phyloP scores from a whole-genome alignment of 2,329 filamentous ascomycete genomes.

The Fusarium miscanthi region DNA sequence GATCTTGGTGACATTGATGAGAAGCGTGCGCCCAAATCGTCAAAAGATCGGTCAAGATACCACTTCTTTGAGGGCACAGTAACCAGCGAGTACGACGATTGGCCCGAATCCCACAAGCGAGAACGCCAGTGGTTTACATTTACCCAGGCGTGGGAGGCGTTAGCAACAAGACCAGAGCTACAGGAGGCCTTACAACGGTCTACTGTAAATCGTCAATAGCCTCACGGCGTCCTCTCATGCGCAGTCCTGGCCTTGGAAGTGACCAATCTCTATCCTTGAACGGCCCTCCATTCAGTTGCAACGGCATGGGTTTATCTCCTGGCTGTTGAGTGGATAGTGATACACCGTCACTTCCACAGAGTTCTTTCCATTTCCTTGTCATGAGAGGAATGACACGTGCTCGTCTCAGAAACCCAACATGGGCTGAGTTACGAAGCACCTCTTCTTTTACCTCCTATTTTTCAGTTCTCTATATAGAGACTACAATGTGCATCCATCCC shows the following conservation, averaged over 20 bases:
- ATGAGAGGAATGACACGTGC: constrained; percentile 28
- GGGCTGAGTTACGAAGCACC: background rate
- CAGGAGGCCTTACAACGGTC: constrained; percentile 87
- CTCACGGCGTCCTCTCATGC: constrained; percentile 9
- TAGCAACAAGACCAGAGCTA: constrained; percentile 85
- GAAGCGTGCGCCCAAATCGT: constrained; percentile 80
- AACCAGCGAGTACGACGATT: constrained; percentile 82
- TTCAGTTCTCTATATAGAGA: constrained; percentile 34
- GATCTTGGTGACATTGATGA: constrained; percentile 90
- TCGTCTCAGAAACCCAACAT: constrained; percentile 2
- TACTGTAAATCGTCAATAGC: constrained; percentile 66
- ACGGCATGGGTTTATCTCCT: background rate
- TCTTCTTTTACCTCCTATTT: constrained; percentile 19
- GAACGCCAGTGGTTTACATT: constrained; percentile 92
- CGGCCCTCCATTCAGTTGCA: background rate
- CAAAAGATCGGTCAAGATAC: constrained; percentile 73
- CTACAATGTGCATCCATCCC: constrained; percentile 41
- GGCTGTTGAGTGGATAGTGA: background rate
- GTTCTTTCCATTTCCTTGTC: background rate
- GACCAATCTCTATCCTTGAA: background rate
- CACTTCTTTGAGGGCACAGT: constrained; percentile 92
- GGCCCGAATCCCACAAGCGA: constrained; percentile 95
- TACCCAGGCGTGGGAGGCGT: constrained; percentile 79
- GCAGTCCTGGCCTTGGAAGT: background rate
- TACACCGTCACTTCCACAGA: background rate